These are phyloP conservation scores for Amanita inopinata DNA, from an alignment of 768 basidiomycete species.

Conservation along the genomic window DNA sequence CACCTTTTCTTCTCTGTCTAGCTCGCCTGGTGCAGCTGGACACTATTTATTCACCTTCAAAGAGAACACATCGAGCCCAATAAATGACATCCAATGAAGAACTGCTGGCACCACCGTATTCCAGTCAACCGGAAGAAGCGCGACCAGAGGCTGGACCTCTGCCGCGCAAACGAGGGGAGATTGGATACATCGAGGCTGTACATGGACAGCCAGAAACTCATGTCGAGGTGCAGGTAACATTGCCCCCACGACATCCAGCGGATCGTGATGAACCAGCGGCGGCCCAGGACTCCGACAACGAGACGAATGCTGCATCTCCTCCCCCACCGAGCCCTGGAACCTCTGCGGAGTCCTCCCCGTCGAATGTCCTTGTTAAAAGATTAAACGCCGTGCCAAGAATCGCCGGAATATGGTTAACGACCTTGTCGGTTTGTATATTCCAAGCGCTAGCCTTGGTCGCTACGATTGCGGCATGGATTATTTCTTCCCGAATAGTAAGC, in stretches of 20 bases:
- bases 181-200: conserved; percentile 44
- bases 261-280: conserved; percentile 23
- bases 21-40: conserved; percentile 36
- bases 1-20: conserved; percentile 1
- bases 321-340: conserved; percentile 11
- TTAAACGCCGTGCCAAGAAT: conserved; percentile 20
- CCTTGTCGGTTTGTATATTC: conserved; percentile 30
- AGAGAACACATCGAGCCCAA: neutral
- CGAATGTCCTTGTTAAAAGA: conserved; percentile 10
- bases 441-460: conserved; percentile 34
- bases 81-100: neutral
- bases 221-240: conserved; percentile 13
- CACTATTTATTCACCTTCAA: conserved; percentile 9
- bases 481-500: conserved; percentile 20
- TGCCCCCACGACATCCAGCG: conserved; percentile 44
- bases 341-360: conserved; percentile 9
- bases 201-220: conserved; percentile 16
- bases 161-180: conserved; percentile 56
- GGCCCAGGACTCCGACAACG: conserved; percentile 10
- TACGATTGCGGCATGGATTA: conserved; percentile 48
- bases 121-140: conserved; percentile 6
- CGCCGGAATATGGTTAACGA: conserved; percentile 35
- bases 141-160: conserved; percentile 50
- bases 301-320: conserved; percentile 11
- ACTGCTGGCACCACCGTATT: neutral